A percentile compares a stretch with the other conserved stretches of the same genome.
Conservation (phyloP, 2,329 filamentous ascomycete genomes). For the Xylariaceae sp. region DNA sequence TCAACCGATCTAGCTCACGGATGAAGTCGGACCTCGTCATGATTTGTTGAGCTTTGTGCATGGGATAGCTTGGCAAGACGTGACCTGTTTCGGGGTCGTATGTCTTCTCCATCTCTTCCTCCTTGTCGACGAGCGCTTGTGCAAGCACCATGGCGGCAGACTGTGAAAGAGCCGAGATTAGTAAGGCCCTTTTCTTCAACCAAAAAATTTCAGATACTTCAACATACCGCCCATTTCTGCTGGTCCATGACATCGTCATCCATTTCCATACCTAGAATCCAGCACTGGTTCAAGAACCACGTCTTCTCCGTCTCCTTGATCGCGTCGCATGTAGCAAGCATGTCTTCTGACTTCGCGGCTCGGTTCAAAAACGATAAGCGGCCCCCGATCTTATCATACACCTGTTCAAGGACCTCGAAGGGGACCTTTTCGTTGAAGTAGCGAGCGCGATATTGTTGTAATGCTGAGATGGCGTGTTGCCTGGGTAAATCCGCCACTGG, state of each 20-base stretch:
- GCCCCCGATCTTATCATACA: constrained; percentile 85
- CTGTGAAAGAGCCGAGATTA: constrained; percentile 35
- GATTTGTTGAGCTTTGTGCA: constrained; percentile 81
- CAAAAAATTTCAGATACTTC: neutral
- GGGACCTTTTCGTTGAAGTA: constrained; percentile 65
- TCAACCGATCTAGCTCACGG: constrained; percentile 84
- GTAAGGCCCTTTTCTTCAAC: neutral
- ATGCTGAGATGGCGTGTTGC: constrained; percentile 67
- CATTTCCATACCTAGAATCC: constrained; percentile 71
- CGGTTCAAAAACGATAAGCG: constrained; percentile 83
- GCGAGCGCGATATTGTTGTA: constrained; percentile 73
- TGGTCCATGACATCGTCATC: constrained; percentile 99
- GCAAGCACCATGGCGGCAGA: constrained; percentile 92
- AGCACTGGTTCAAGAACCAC: constrained; percentile 77
- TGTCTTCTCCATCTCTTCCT: constrained; percentile 59
- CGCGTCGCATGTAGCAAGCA: constrained; percentile 71
- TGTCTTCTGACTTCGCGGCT: constrained; percentile 81
- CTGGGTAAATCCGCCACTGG: constrained; percentile 81
- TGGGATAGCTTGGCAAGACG: constrained; percentile 72
- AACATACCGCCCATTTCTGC: constrained; percentile 84
- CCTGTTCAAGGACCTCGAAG: constrained; percentile 59
- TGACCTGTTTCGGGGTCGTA: constrained; percentile 68
- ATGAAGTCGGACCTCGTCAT: constrained; percentile 98
- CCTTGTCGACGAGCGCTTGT: constrained; percentile 81
- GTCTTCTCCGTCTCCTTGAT: constrained; percentile 70